These are phyloP conservation scores for Hericium rajendrae DNA, from an alignment of 768 basidiomycete genomes.

Conservation along the genomic window DNA sequence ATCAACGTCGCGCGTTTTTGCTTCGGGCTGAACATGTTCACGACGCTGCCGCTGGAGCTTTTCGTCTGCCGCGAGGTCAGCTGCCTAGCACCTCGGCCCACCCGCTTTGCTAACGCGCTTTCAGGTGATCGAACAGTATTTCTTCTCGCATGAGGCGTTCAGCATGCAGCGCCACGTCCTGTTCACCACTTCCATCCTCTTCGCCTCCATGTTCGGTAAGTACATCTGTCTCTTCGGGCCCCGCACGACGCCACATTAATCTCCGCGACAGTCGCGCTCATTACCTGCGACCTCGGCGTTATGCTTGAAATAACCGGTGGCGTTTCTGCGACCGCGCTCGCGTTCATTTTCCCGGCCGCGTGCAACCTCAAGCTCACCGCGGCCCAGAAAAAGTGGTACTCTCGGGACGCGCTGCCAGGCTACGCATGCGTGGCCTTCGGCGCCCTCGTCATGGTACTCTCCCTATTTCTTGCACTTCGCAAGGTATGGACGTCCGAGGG, in stretches of 20 bases:
- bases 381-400: conserved; percentile 48
- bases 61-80: conserved; percentile 93
- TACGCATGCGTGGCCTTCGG: conserved; percentile 68
- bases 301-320: conserved; percentile 99
- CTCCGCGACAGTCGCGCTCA: conserved; percentile 57
- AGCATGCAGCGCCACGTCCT: conserved; percentile 77
- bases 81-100: not conserved
- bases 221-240: conserved; percentile 4
- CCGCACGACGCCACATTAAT: not conserved
- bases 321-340: conserved; percentile 83
- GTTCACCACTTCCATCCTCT: conserved; percentile 80
- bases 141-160: conserved; percentile 85
- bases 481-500: conserved; percentile 75
- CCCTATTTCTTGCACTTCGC: conserved; percentile 62
- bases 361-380: conserved; percentile 76
- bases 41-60: conserved; percentile 88
- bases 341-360: conserved; percentile 85
- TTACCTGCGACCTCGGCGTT: conserved; percentile 96
- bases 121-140: conserved; percentile 91
- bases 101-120: not conserved
- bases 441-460: conserved; percentile 63
- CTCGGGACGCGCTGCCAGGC: conserved; percentile 57
- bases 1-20: conserved; percentile 95
- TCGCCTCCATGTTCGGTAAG: conserved; percentile 75
- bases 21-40: conserved; percentile 96